These are phyloP conservation scores for Trichosporon faecale DNA, from an alignment of 1,284 basidiomycete genomes.

Conservation along the genomic window DNA sequence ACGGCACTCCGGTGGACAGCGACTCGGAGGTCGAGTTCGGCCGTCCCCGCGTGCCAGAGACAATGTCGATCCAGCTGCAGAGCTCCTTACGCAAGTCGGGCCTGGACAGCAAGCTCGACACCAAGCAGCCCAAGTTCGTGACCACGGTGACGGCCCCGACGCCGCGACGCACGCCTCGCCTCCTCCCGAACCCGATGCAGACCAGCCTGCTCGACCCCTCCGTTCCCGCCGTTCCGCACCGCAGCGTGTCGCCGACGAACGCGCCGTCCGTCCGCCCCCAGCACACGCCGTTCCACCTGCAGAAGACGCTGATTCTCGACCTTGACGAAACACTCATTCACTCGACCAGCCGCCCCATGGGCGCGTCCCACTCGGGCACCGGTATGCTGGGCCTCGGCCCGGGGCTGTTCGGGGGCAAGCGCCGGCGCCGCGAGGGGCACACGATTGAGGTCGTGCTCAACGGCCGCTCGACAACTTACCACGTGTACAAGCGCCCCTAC, in stretches of 20 bases:
- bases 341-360: slow-evolving; percentile 76
- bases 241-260: slow-evolving; percentile 15
- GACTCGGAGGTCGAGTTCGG: slow-evolving; percentile 15
- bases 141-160: slow-evolving; percentile 12
- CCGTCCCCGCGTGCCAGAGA: slow-evolving; percentile 11
- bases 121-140: slow-evolving; percentile 15
- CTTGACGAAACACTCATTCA: slow-evolving; percentile 98
- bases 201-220: slow-evolving; percentile 45
- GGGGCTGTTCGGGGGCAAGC: slow-evolving; percentile 54
- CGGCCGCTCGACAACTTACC: slow-evolving; percentile 86
- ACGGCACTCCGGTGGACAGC: slow-evolving; percentile 21
- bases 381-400: slow-evolving; percentile 64
- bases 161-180: slow-evolving; percentile 23
- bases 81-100: slow-evolving; percentile 2
- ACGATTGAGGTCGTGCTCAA: slow-evolving; percentile 94
- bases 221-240: slow-evolving; percentile 50
- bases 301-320: slow-evolving; percentile 91
- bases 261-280: slow-evolving; percentile 42
- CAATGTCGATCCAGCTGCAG: slow-evolving; percentile 11
- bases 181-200: slow-evolving; percentile 47
- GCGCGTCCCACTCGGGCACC: slow-evolving; percentile 50
- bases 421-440: slow-evolving; percentile 68
- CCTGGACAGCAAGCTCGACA: slow-evolving; percentile 4
- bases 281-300: slow-evolving; percentile 69
- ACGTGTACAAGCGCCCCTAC: slow-evolving; percentile 97